phyloP scores from a whole-genome alignment of 768 basidiomycete species.

The Amanita phalloides region DNA sequence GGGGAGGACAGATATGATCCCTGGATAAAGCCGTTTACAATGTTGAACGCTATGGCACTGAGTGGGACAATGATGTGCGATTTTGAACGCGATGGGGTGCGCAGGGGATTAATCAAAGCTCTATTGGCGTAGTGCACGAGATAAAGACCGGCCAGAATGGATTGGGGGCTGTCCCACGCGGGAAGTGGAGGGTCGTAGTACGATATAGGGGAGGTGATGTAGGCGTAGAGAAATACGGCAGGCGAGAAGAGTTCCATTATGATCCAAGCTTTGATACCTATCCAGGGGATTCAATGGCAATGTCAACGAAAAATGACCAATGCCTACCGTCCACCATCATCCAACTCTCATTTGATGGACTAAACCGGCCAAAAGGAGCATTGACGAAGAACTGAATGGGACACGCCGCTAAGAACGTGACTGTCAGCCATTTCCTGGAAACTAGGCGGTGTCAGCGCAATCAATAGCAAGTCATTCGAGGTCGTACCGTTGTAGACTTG shows the following conservation, averaged over 20 bases:
- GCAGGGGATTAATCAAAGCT: constrained; percentile 66
- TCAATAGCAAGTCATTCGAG: neutral
- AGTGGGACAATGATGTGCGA: constrained; percentile 59
- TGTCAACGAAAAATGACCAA: neutral
- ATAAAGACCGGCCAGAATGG: constrained; percentile 46
- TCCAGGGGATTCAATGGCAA: constrained; percentile 2
- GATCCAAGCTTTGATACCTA: constrained; percentile 50
- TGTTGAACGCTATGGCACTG: constrained; percentile 52
- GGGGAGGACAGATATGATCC: constrained; percentile 62
- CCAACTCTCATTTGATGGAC: constrained; percentile 33
- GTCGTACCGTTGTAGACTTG: neutral
- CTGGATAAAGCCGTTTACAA: constrained; percentile 58
- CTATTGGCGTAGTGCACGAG: constrained; percentile 79
- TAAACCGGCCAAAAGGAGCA: constrained; percentile 77
- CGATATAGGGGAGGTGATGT: constrained; percentile 38
- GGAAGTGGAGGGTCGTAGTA: constrained; percentile 18
- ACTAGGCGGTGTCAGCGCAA: constrained; percentile 7
- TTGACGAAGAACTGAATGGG: constrained; percentile 42
- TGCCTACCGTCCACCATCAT: constrained; percentile 43
- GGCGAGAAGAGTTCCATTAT: constrained; percentile 67
- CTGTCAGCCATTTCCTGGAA: constrained; percentile 33
- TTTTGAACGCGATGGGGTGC: constrained; percentile 71
- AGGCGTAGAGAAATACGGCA: constrained; percentile 36
- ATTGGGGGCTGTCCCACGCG: constrained; percentile 28
- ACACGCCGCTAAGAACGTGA: constrained; percentile 23